These are phyloP conservation scores for Eimeria acervulina DNA, from an alignment of 169 alveolate genomes.

Conservation along the genomic window DNA sequence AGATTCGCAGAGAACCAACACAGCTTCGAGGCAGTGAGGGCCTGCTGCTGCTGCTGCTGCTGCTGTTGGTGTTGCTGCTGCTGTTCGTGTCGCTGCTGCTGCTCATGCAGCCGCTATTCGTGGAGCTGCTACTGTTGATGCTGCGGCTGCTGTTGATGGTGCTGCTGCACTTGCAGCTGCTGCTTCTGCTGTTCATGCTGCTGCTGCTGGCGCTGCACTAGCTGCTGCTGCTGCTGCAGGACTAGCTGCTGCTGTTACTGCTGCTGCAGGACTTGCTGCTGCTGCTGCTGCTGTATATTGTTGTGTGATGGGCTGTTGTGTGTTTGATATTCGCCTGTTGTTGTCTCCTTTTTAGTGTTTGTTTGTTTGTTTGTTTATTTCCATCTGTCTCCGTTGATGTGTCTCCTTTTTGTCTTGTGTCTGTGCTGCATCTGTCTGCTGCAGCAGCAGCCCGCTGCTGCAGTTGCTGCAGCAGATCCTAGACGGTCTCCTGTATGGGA, in stretches of 20 bases:
- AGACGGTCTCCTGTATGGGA: conserved; percentile 80
- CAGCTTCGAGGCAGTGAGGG: no score
- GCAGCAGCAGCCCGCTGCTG: conserved; percentile 16
- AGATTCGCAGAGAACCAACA: background rate
- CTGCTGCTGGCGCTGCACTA: no score
- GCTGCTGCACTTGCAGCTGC: background rate
- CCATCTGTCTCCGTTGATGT: no score
- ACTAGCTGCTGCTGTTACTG: no score
- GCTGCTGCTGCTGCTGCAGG: no score
- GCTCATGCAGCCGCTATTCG: background rate
- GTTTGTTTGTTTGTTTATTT: no score
- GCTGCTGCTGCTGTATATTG: background rate
- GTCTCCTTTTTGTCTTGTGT: background rate
- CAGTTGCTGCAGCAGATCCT: conserved; percentile 55
- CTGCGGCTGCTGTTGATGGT: background rate
- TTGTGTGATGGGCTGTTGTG: background rate
- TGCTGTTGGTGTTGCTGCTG: no score
- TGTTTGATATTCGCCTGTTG: no score
- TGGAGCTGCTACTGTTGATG: background rate
- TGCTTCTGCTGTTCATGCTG: background rate
- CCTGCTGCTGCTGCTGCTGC: no score
- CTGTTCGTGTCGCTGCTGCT: no score
- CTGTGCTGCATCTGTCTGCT: background rate
- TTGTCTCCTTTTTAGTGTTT: background rate
- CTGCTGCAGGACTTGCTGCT: no score